phyloP scores from a whole-genome alignment of 2,329 filamentous ascomycete genomes.

The Phyllosticta citribraziliensis region DNA sequence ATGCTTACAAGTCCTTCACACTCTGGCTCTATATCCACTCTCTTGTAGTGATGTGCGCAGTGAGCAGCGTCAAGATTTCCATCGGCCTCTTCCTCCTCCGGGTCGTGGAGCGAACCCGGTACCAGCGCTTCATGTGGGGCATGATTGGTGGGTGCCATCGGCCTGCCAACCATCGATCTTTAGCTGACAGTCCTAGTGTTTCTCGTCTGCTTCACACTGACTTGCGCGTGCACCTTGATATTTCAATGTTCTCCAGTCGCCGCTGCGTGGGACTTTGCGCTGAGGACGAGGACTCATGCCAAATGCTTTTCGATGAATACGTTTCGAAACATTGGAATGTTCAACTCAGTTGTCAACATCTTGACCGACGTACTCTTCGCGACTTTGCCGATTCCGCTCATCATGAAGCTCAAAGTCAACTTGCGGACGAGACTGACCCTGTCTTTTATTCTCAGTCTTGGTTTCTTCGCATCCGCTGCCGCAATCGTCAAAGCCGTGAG shows the following conservation, averaged over 20 bases:
- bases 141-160: constrained; percentile 30
- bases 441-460: constrained; percentile 30
- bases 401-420: constrained; percentile 35
- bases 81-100: constrained; percentile 38
- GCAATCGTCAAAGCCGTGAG: constrained; percentile 34
- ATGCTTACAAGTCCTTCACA: constrained; percentile 26
- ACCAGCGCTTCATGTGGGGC: constrained; percentile 32
- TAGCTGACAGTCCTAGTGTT: constrained; percentile 24
- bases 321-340: constrained; percentile 37
- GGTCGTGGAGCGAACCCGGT: constrained; percentile 30
- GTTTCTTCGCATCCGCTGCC: constrained; percentile 31
- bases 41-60: constrained; percentile 37
- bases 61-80: constrained; percentile 39
- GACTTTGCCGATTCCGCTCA: constrained; percentile 34
- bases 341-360: constrained; percentile 37
- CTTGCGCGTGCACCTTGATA: constrained; percentile 37
- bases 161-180: not conserved
- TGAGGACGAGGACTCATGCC: constrained; percentile 25
- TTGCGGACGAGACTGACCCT: constrained; percentile 39
- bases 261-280: constrained; percentile 34
- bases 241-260: constrained; percentile 38
- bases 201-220: constrained; percentile 32
- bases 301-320: constrained; percentile 34
- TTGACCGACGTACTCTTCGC: constrained; percentile 39
- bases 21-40: constrained; percentile 36